Evolutionary conservation across 2,329 filamentous ascomycete species (phyloP).

Genomic region (Talaromyces sp.): DNA sequence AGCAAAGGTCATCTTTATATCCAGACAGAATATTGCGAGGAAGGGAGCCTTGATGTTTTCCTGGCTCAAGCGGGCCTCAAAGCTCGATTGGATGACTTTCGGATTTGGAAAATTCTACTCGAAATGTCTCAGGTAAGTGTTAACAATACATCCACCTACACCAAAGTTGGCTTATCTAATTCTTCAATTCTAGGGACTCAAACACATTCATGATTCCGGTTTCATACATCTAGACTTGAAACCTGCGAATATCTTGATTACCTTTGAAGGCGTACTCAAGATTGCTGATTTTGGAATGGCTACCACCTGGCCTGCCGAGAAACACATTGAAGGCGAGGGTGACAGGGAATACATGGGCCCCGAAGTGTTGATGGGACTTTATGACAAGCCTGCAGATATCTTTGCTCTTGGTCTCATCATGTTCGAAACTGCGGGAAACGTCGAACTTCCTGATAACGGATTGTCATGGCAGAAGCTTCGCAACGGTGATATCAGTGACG

Average conservation of each 20-base stretch:
- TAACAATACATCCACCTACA: not conserved
- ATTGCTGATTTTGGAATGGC: constrained; percentile 70
- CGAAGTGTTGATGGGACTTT: constrained; percentile 80
- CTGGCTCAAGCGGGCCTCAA: constrained; percentile 76
- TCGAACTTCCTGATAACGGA: constrained; percentile 89
- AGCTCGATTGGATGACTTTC: constrained; percentile 88
- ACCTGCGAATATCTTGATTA: constrained; percentile 62
- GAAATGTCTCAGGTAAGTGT: constrained; percentile 73
- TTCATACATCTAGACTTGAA: constrained; percentile 70
- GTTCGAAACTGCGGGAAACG: constrained; percentile 90
- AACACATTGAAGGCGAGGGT: constrained; percentile 81
- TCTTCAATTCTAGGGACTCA: constrained; percentile 60
- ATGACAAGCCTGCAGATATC: constrained; percentile 86
- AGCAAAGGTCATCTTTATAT: constrained; percentile 83
- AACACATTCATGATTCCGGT: constrained; percentile 82
- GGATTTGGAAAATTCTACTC: constrained; percentile 96
- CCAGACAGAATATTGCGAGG: constrained; percentile 94
- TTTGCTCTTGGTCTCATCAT: constrained; percentile 94
- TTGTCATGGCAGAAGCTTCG: constrained; percentile 85
- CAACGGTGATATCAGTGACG: constrained; percentile 80
- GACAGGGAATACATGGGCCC: constrained; percentile 95
- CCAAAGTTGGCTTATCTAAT: not conserved
- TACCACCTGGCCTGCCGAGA: constrained; percentile 68
- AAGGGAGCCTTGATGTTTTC: constrained; percentile 84
- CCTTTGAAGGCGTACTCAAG: constrained; percentile 62